Base-by-base conservation (phyloP, 192 early-diverging fungal genomes). In the Haplosporangium gracile region DNA sequence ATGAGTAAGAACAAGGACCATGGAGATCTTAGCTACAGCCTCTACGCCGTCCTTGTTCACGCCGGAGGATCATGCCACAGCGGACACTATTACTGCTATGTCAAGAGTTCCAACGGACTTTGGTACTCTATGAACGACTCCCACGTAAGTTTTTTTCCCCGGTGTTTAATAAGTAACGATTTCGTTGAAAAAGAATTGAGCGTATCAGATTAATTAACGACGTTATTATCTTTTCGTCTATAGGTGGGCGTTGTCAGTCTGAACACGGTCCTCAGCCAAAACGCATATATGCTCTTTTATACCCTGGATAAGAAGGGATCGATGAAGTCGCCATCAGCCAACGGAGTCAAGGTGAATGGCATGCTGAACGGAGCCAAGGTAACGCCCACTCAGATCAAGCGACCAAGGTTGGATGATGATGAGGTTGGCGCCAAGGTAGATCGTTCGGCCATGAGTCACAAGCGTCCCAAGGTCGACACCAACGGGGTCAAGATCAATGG, bases 201-300 rank as follows among this genome's bases (percentile, higher is more conserved):
- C 22, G 20, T 63, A 63, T 9, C 32, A 11, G 0, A 51, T 51
- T 51, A 42, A 29, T 45, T 47, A 29, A 26, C n/a, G 26, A 49
- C 43, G 3, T 20, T 11, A 20, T 49, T 77, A 3, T 29, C n/a
- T 42, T 63, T 10, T 55, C 0, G 42, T 68, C 11, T 40, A 69
- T 89, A 90, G 88, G 96, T 97, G 8, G 82, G 88, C 24, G 91
- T 92, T 69, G 95, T 95, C 43, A 91, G 92, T 75, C 81, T 93
- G 45, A 84, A 89, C 24, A 93, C 92, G 8, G 97, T 97, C 4
- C 88, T 97, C 11, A 79, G 79, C 6, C 93, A 95, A 82, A 89
- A 92, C n/a, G 97, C 96, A 4, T 98, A 98, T 70, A 91, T 98
- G 90, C 88, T 98, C 26, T 98, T 98, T 81, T 98, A 97, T 80